Evolutionary conservation across 2,329 filamentous ascomycete genomes (phyloP), one percentile per base, ranked within the genome.

Genomic region (Calonectria fujianensis): DNA sequence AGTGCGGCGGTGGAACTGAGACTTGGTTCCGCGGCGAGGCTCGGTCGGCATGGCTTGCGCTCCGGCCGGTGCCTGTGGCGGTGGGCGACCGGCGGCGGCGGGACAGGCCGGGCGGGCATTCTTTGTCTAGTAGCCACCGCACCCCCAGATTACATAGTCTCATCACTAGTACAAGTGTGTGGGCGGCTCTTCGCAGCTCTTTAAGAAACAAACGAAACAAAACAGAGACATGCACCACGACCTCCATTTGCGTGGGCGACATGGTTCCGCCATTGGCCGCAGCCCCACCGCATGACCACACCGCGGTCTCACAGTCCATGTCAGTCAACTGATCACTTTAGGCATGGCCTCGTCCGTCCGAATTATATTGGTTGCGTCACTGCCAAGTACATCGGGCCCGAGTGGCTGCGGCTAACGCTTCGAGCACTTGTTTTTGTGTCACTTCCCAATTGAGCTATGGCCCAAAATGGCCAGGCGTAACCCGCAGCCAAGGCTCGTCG

Each of bases 361-460:
- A 54, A 31, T 31, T 54, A 54, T 32, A 54, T 31, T 35, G 35
- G 41, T 61, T 61, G 57, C 57, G 57, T 61, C 57, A 61, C 35
- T 8, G 39, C 18, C 18, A 18, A n/a, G 18, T 4, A 32, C n/a
- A 16, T 61, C 57, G 9, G 35, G 18, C 13, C 27, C 8, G n/a
- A 27, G 57, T 61, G 57, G 57, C 57, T 20, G 35, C n/a, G 35
- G 57, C 35, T 37, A 24, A 18, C 57, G 32, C 32, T 20, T 54
- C 27, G 18, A 14, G 29, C 27, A 31, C 35, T 32, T 39, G 32
- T 59, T 24, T 59, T 37, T 39, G 35, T 61, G 57, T 29, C 32
- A 61, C 35, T 61, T 18, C n/a, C n/a, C 35, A 41, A 61, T 61
- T 7, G 11, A 35, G 57, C 51, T 41, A 37, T 29, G 37, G 35